Conservation (phyloP, 192 early-diverging fungal genomes). For the Spinellus fusiger region DNA sequence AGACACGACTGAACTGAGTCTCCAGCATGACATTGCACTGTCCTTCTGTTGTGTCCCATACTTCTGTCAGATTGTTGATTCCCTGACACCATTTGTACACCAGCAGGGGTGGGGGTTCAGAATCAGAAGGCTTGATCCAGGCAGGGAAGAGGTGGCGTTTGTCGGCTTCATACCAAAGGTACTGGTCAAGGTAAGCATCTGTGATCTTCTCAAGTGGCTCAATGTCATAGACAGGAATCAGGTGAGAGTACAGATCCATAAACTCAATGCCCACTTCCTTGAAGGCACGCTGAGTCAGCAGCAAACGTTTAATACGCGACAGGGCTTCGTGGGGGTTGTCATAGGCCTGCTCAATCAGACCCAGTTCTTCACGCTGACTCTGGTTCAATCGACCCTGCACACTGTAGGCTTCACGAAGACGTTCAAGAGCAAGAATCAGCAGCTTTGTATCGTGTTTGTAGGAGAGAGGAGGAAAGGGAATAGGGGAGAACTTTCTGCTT, state of each 20-base stretch:
- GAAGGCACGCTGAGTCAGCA: slow-evolving; percentile 96
- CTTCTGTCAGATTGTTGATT: slow-evolving; percentile 93
- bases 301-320: slow-evolving; percentile 86
- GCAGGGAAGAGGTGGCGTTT: slow-evolving; percentile 95
- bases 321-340: slow-evolving; percentile 89
- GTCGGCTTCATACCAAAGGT: slow-evolving; percentile 98
- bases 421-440: slow-evolving; percentile 90
- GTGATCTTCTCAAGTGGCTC: slow-evolving; percentile 99
- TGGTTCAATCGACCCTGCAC: slow-evolving; percentile 94
- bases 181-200: slow-evolving; percentile 98
- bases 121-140: slow-evolving; percentile 97
- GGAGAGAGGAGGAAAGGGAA: slow-evolving; percentile 98
- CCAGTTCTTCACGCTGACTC: slow-evolving; percentile 94
- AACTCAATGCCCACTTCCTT: slow-evolving; percentile 99
- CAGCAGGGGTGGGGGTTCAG: slow-evolving; percentile 93
- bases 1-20: slow-evolving; percentile 84
- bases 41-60: slow-evolving; percentile 88
- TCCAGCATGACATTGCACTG: slow-evolving; percentile 97
- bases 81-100: slow-evolving; percentile 99
- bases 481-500: slow-evolving; percentile 95
- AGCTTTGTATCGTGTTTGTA: slow-evolving; percentile 99
- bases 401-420: slow-evolving; percentile 90
- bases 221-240: slow-evolving; percentile 96
- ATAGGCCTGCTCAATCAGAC: slow-evolving; percentile 97
- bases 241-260: slow-evolving; percentile 96